Evolutionary conservation across 148 eudicot genomes (phyloP).

Genomic region (Chenopodium quinoa): DNA sequence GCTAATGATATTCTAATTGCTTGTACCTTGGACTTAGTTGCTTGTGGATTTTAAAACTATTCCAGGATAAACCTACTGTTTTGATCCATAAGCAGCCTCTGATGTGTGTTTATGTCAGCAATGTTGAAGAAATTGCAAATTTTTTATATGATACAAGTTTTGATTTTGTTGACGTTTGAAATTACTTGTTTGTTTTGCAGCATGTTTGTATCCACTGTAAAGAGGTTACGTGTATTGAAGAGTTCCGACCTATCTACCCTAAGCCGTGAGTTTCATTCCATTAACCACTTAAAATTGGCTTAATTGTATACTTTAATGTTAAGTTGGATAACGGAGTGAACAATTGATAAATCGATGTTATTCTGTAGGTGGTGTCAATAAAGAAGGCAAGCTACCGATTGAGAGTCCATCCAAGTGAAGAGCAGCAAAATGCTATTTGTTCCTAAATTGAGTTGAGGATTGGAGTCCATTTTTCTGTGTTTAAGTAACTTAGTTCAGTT

Average conservation of each 20-base stretch:
- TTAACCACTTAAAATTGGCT: not conserved
- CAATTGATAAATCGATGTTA: not conserved
- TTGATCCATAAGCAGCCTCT: slow-evolving; percentile 14
- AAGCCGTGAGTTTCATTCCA: slow-evolving; percentile 44
- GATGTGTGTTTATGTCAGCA: slow-evolving; percentile 28
- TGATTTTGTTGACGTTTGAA: not conserved
- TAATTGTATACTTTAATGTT: not conserved
- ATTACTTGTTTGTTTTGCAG: slow-evolving; percentile 39
- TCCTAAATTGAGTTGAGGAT: slow-evolving; percentile 6
- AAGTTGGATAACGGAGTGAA: not conserved
- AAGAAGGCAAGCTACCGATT: slow-evolving; percentile 26
- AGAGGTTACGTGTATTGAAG: slow-evolving; percentile 86
- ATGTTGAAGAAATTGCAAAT: slow-evolving; percentile 20
- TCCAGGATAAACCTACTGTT: slow-evolving; percentile 10
- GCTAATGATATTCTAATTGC: slow-evolving; percentile 7
- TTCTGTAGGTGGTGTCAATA: slow-evolving; percentile 26
- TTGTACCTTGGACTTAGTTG: slow-evolving; percentile 19
- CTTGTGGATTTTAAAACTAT: not conserved
- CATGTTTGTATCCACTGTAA: slow-evolving; percentile 85
- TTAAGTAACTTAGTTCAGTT: slow-evolving; percentile 18
- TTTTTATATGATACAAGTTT: not conserved
- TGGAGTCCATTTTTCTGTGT: slow-evolving; percentile 8
- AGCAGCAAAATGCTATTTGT: not conserved
- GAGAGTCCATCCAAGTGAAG: slow-evolving; percentile 28
- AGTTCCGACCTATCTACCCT: slow-evolving; percentile 69